Percentiles rank a stretch among this genome's conserved stretches.
Conservation (phyloP, 257 asterid genomes). For the Nicotiana obtusifolia region DNA sequence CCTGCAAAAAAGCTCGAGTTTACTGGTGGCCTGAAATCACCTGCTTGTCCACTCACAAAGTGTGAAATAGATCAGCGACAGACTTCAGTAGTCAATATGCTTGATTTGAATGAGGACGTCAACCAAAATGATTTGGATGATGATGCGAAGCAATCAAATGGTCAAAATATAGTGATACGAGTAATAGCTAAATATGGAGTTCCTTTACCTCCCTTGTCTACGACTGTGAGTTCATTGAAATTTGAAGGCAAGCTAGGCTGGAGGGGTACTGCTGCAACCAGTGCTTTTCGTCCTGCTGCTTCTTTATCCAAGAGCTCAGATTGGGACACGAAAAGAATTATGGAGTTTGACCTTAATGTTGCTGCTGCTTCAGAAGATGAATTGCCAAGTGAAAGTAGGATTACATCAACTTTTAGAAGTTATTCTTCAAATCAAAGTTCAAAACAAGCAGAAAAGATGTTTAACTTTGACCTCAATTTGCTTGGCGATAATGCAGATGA, state of each 20-base stretch:
- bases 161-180: conserved; percentile 27
- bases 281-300: conserved; percentile 44
- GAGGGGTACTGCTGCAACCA: conserved; percentile 43
- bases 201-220: conserved; percentile 26
- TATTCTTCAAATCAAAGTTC: conserved; percentile 14
- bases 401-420: background rate
- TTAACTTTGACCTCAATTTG: conserved; percentile 42
- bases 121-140: conserved; percentile 11
- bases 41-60: conserved; percentile 5
- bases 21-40: background rate
- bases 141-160: conserved; percentile 19
- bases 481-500: conserved; percentile 32
- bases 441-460: conserved; percentile 22
- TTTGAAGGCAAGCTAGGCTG: conserved; percentile 47
- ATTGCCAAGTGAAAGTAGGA: conserved; percentile 1
- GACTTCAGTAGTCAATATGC: conserved; percentile 20
- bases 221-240: conserved; percentile 23
- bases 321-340: background rate
- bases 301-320: conserved; percentile 14
- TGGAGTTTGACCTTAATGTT: conserved; percentile 56
- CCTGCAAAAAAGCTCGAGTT: background rate
- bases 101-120: conserved; percentile 55
- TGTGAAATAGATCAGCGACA: background rate
- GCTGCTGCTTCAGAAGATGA: conserved; percentile 35
- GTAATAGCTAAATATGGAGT: conserved; percentile 49